Percentiles rank a stretch among this genome's conserved stretches.
These are phyloP conservation scores for Fraxinus ornus DNA, from an alignment of 305 asterid species.

Conservation along the genomic window DNA sequence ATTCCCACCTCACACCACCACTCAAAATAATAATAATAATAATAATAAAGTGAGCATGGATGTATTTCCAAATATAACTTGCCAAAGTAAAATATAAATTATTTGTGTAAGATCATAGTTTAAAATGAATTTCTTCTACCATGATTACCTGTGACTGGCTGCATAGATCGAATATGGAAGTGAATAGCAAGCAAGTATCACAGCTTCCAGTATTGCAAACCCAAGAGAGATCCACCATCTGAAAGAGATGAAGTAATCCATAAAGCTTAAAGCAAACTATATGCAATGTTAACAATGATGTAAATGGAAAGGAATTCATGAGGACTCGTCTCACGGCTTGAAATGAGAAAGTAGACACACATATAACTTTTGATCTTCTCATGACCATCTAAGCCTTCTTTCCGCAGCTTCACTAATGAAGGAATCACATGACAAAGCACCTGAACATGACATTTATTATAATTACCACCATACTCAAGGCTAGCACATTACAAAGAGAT, in stretches of 20 bases:
- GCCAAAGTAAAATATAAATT: background rate
- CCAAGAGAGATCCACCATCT: constrained; percentile 99
- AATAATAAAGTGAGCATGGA: background rate
- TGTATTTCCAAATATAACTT: background rate
- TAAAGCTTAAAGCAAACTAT: constrained; percentile 19
- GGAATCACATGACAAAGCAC: constrained; percentile 86
- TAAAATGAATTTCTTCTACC: background rate
- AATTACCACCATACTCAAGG: constrained; percentile 20
- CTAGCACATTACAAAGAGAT: constrained; percentile 12
- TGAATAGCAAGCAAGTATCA: constrained; percentile 75
- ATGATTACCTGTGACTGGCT: constrained; percentile 77
- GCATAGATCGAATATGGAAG: constrained; percentile 92
- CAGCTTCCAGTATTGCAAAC: constrained; percentile 79
- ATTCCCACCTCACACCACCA: background rate
- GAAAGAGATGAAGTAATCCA: constrained; percentile 36
- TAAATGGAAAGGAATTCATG: constrained; percentile 29
- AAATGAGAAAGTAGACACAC: constrained; percentile 83
- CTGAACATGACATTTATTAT: constrained; percentile 38
- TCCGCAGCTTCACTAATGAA: constrained; percentile 90
- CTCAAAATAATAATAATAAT: background rate
- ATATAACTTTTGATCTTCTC: constrained; percentile 99
- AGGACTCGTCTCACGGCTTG: constrained; percentile 73
- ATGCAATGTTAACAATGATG: constrained; percentile 4
- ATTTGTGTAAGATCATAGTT: background rate
- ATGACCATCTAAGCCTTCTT: constrained; percentile 98